Evolutionary conservation across 163 green algal species (phyloP).

Genomic region (Scenedesmus sp.): DNA sequence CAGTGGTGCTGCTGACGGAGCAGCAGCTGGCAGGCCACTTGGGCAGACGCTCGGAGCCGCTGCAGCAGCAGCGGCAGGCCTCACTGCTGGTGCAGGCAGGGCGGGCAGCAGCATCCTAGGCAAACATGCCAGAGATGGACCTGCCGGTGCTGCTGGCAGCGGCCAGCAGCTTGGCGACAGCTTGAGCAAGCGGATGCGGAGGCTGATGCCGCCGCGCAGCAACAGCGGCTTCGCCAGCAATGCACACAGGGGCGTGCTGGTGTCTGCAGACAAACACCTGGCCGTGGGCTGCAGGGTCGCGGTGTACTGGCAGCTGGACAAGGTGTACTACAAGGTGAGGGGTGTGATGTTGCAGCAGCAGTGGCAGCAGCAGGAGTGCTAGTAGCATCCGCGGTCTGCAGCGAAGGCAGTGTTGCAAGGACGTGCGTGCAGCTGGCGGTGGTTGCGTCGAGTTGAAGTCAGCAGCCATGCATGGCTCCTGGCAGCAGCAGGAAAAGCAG

Average conservation of each 20-base stretch:
- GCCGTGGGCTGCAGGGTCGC: conserved; percentile 43
- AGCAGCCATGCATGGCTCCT: background rate
- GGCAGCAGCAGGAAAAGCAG: background rate
- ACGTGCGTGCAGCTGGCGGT: too few species aligned
- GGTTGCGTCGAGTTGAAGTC: background rate
- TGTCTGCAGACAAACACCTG: conserved; percentile 15
- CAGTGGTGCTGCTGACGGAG: background rate
- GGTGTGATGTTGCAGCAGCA: background rate
- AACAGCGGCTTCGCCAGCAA: background rate
- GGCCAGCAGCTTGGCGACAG: background rate
- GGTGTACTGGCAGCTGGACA: conserved; percentile 45
- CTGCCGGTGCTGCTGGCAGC: background rate
- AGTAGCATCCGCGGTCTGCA: background rate
- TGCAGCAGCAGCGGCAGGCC: background rate
- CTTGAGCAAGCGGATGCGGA: conserved; percentile 8
- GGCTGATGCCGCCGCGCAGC: background rate
- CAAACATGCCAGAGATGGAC: conserved; percentile 24
- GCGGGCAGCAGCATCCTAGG: conserved; percentile 10
- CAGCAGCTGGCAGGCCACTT: background rate
- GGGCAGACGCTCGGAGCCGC: background rate
- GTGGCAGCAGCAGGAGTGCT: background rate
- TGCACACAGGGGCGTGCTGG: background rate
- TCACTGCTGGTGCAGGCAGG: background rate
- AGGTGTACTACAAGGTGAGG: conserved; percentile 46
- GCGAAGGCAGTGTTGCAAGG: too few species aligned